phyloP scores from a whole-genome alignment of 2,329 filamentous ascomycete genomes.

The Raffaelea albimanens region DNA sequence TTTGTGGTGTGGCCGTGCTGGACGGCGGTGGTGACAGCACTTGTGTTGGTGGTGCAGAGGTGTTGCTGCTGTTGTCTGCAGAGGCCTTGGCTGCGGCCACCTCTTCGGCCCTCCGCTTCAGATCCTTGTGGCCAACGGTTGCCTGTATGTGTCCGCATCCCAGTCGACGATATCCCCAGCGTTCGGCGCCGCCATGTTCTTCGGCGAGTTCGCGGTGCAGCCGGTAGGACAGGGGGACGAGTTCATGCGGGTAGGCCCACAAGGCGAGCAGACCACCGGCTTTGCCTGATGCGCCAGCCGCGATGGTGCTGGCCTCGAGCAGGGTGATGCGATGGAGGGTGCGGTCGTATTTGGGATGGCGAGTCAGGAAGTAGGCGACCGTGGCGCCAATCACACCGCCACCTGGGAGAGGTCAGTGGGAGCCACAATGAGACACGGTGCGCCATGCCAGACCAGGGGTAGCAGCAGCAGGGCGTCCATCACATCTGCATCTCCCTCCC shows the following conservation, averaged over 20 bases:
- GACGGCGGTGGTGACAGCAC: not conserved
- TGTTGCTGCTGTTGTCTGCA: not conserved
- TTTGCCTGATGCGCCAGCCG: constrained; percentile 89
- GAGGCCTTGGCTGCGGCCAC: constrained; percentile 14
- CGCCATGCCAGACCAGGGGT: too few species aligned
- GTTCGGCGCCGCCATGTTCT: constrained; percentile 65
- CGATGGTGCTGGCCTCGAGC: constrained; percentile 74
- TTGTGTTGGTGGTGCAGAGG: not conserved
- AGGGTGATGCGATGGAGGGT: constrained; percentile 70
- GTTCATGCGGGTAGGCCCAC: constrained; percentile 80
- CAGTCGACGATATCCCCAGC: constrained; percentile 81
- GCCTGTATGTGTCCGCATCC: constrained; percentile 55
- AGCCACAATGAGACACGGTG: not conserved
- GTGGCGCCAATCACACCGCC: constrained; percentile 90
- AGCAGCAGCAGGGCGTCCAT: too few species aligned
- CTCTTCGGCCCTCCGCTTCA: constrained; percentile 8
- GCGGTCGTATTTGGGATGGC: constrained; percentile 72
- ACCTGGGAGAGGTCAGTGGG: constrained; percentile 39
- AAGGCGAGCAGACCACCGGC: constrained; percentile 82
- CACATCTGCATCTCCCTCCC: too few species aligned
- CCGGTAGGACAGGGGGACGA: constrained; percentile 78
- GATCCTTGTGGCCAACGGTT: constrained; percentile 17
- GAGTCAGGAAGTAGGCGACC: constrained; percentile 83
- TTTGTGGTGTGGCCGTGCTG: constrained; percentile 15
- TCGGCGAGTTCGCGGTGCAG: constrained; percentile 78